A percentile compares a stretch with the other conserved stretches of the same genome.
These are phyloP conservation scores for Leccinum variicolor DNA, from an alignment of 768 basidiomycete species.

Conservation along the genomic window DNA sequence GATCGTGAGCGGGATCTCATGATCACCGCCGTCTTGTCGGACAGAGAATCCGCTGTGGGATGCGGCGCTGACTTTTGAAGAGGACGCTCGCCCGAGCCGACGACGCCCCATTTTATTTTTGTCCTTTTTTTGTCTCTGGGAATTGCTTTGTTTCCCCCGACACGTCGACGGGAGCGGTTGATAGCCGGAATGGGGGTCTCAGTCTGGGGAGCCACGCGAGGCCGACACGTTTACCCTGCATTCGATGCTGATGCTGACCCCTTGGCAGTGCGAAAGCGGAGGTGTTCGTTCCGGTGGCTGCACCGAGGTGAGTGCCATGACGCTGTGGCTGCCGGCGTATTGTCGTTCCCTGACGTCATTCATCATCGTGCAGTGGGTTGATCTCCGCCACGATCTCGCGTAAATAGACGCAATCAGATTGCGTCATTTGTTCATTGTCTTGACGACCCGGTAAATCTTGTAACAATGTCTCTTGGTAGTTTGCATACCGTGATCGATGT, in stretches of 20 bases:
- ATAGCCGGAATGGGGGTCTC: constrained; percentile 15
- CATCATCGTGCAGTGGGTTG: constrained; percentile 41
- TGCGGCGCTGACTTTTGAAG: constrained; percentile 1
- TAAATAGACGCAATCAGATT: constrained; percentile 31
- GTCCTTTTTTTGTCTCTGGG: neutral
- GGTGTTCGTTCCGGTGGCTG: constrained; percentile 81
- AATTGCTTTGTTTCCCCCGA: neutral
- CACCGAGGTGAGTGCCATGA: constrained; percentile 67
- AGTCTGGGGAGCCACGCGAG: constrained; percentile 19
- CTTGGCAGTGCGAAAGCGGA: constrained; percentile 64
- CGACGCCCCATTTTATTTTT: neutral
- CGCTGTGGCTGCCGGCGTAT: constrained; percentile 12
- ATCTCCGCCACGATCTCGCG: constrained; percentile 59
- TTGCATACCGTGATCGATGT: neutral
- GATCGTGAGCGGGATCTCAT: constrained; percentile 15
- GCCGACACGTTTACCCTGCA: constrained; percentile 5
- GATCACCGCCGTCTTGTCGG: constrained; percentile 1
- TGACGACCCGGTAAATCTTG: constrained; percentile 24
- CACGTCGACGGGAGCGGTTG: neutral
- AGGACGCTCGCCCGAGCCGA: neutral
- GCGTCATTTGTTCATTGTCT: constrained; percentile 33
- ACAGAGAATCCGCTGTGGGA: constrained; percentile 2
- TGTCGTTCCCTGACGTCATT: constrained; percentile 28
- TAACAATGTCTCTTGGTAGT: neutral
- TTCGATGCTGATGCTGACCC: constrained; percentile 18